Conservation (phyloP, 1,284 basidiomycete species). For the Thecaphora thlaspeos region DNA sequence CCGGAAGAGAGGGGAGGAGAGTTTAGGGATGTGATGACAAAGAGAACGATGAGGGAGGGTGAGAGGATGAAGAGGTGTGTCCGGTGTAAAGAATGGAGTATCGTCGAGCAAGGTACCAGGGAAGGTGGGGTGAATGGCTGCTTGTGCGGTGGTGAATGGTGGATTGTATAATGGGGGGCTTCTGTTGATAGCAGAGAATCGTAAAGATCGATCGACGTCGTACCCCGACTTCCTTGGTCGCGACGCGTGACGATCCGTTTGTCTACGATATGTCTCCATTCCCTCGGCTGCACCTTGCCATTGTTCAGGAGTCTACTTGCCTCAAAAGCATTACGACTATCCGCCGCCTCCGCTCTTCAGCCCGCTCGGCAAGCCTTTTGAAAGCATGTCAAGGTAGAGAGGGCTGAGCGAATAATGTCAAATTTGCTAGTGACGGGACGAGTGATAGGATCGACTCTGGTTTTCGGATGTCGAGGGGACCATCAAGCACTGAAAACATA, state of each 20-base stretch:
- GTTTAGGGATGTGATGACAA: slow-evolving; percentile 14
- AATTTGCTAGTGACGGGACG: too few relatives aligned
- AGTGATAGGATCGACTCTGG: too few relatives aligned
- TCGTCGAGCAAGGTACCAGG: background rate
- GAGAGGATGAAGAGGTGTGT: background rate
- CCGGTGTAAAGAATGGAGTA: background rate
- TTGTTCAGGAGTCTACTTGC: background rate
- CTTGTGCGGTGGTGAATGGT: slow-evolving; percentile 29
- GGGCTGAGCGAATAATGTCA: too few relatives aligned
- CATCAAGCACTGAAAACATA: too few relatives aligned
- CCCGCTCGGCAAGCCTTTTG: too few relatives aligned
- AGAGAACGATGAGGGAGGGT: background rate
- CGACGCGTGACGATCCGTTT: slow-evolving; percentile 12
- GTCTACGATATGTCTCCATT: slow-evolving; percentile 12
- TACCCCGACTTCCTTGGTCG: background rate
- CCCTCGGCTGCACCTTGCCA: slow-evolving; percentile 25
- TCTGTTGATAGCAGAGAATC: background rate
- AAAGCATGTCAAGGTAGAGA: too few relatives aligned
- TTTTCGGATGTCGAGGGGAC: too few relatives aligned
- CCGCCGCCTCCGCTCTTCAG: too few relatives aligned
- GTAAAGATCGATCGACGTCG: background rate
- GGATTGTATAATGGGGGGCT: slow-evolving; percentile 24
- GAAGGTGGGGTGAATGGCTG: slow-evolving; percentile 1
- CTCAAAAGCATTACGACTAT: too few relatives aligned
- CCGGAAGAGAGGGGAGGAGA: slow-evolving; percentile 12